Conservation (phyloP, 805 yeast species). For the Suhomyces sp. region DNA sequence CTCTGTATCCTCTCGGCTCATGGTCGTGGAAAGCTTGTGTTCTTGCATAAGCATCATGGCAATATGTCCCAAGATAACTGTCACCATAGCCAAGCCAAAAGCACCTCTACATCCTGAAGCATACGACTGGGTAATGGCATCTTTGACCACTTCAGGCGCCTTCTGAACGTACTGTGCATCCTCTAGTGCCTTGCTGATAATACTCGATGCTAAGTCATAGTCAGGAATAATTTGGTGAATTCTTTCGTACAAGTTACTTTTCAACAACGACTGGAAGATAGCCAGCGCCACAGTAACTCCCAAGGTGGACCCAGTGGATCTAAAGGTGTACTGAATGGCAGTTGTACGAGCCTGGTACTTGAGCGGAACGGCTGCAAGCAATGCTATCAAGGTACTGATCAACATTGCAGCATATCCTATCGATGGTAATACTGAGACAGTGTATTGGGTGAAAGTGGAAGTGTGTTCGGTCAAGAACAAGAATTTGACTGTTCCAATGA, state of each 20-base stretch:
- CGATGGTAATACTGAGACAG: constrained; percentile 53
- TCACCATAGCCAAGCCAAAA: constrained; percentile 45
- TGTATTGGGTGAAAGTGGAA: constrained; percentile 36
- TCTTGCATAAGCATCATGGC: constrained; percentile 53
- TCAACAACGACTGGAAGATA: constrained; percentile 53
- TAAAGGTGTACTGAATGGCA: constrained; percentile 83
- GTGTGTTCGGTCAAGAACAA: constrained; percentile 30
- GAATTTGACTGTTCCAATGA: constrained; percentile 45
- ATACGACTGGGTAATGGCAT: constrained; percentile 50
- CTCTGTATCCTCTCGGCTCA: constrained; percentile 34
- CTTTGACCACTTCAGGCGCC: constrained; percentile 53
- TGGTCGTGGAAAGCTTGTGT: constrained; percentile 52
- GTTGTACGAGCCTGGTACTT: constrained; percentile 81
- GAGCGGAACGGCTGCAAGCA: constrained; percentile 71
- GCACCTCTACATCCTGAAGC: constrained; percentile 52
- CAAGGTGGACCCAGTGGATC: constrained; percentile 82
- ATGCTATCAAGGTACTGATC: constrained; percentile 69
- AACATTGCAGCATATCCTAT: constrained; percentile 64
- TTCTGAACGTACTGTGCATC: constrained; percentile 51
- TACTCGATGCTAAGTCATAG: constrained; percentile 34
- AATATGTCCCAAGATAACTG: constrained; percentile 39
- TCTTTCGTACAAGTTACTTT: constrained; percentile 15
- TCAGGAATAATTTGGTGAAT: constrained; percentile 20
- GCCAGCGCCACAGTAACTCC: constrained; percentile 74
- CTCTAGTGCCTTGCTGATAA: constrained; percentile 53